A percentile compares a stretch with the other conserved stretches of the same genome.
Conservation (phyloP, 2,329 filamentous ascomycete genomes). For the Paraconiothyrium brasiliense region DNA sequence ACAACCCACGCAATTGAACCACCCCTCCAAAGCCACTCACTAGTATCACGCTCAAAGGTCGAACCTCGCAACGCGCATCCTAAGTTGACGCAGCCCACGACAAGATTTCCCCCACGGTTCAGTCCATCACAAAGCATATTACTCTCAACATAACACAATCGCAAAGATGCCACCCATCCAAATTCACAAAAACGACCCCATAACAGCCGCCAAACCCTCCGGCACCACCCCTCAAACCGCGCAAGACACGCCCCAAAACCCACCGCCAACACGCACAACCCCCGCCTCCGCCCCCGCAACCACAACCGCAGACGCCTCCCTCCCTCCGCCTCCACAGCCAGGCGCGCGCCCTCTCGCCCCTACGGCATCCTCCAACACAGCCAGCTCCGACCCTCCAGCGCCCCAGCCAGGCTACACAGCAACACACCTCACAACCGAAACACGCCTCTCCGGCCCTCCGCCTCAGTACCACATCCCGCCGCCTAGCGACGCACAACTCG, state of each 20-base stretch:
- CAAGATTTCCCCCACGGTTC: not conserved
- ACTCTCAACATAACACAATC: not conserved
- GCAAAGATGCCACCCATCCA: constrained; percentile 56
- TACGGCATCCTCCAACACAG: constrained; percentile 21
- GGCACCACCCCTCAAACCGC: constrained; percentile 51
- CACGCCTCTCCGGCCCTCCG: constrained; percentile 38
- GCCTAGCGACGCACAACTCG: constrained; percentile 48
- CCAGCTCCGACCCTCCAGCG: constrained; percentile 33
- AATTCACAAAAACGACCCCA: constrained; percentile 58
- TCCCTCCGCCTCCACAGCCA: constrained; percentile 49
- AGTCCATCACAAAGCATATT: not conserved
- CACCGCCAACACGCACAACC: constrained; percentile 47
- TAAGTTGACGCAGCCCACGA: not conserved
- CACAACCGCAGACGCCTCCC: constrained; percentile 37
- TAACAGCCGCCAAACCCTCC: constrained; percentile 48
- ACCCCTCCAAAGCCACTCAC: not conserved
- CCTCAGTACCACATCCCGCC: constrained; percentile 53
- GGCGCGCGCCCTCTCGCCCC: constrained; percentile 49
- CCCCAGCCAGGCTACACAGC: constrained; percentile 52
- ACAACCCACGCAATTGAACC: not conserved
- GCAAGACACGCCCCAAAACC: constrained; percentile 30
- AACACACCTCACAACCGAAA: constrained; percentile 45
- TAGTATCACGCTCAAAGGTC: not conserved
- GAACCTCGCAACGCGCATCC: not conserved
- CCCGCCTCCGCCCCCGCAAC: constrained; percentile 40